phyloP scores from a whole-genome alignment of 331 rosid genomes.

The Telfairia occidentalis region DNA sequence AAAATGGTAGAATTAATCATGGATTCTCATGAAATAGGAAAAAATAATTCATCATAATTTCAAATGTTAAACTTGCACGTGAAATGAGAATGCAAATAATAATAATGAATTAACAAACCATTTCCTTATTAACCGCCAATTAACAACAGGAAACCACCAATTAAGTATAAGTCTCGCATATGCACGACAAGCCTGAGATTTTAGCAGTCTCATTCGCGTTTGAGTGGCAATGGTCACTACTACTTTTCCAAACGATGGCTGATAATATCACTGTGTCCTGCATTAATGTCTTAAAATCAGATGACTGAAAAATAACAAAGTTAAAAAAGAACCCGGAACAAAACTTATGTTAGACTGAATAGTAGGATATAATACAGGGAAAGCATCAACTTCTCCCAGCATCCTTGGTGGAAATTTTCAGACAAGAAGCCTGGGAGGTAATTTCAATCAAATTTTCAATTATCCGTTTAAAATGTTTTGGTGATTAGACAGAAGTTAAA shows the following conservation, averaged over 20 bases:
- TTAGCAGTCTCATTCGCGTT: not conserved
- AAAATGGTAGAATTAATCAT: not conserved
- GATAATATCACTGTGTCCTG: slow-evolving; percentile 7
- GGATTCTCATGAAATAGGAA: not conserved
- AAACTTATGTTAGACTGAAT: not conserved
- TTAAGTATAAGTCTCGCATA: not conserved
- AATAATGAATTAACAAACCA: not conserved
- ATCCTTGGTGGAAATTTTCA: slow-evolving; percentile 1
- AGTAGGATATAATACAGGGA: not conserved
- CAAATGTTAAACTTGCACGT: not conserved
- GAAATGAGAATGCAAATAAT: not conserved
- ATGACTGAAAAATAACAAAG: not conserved
- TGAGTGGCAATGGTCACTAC: not conserved
- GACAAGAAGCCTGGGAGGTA: not conserved
- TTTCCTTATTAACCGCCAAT: not conserved
- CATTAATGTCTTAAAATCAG: not conserved
- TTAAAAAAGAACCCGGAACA: not conserved
- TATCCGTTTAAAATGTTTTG: not conserved
- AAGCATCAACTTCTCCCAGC: not conserved
- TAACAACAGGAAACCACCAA: not conserved
- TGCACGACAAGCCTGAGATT: not conserved
- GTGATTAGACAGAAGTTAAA: not conserved
- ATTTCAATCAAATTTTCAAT: not conserved
- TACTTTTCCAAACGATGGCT: not conserved
- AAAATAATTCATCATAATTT: not conserved